Evolutionary conservation across 192 early-diverging fungal species (phyloP).

Genomic region (Coemansia asiatica): DNA sequence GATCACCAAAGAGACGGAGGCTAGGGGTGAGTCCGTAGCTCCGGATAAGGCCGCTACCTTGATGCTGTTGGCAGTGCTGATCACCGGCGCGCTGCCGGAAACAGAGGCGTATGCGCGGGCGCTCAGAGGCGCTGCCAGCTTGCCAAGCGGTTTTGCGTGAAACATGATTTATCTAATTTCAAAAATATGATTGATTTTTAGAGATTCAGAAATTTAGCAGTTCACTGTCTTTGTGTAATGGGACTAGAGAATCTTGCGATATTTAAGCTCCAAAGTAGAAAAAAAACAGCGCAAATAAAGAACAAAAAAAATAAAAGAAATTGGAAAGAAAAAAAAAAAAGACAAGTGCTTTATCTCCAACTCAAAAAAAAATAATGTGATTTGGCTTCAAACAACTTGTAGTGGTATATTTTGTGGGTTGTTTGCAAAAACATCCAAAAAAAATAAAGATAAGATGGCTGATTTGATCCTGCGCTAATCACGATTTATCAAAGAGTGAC

Average conservation of each 20-base stretch:
- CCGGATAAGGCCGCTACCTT: constrained; percentile 31
- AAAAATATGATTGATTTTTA: background rate
- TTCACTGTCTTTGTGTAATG: background rate
- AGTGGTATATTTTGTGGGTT: background rate
- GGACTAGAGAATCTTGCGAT: too few relatives aligned
- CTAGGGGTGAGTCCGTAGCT: constrained; percentile 57
- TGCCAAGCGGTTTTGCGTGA: constrained; percentile 20
- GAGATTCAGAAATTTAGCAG: background rate
- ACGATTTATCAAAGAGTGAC: background rate
- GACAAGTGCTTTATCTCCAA: background rate
- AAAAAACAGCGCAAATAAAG: background rate
- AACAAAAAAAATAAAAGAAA: background rate
- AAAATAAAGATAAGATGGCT: constrained; percentile 8
- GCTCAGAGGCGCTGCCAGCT: constrained; percentile 12
- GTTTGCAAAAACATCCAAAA: background rate
- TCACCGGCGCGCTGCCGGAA: constrained; percentile 18
- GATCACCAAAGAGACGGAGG: constrained; percentile 80
- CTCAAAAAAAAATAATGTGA: too few relatives aligned
- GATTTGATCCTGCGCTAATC: background rate
- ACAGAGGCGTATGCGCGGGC: constrained; percentile 45
- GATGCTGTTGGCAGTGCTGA: constrained; percentile 47
- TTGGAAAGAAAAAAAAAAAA: too few relatives aligned
- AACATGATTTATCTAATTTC: constrained; percentile 17
- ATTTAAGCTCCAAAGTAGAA: background rate
- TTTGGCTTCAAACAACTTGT: too few relatives aligned